phyloP scores from a whole-genome alignment of 768 basidiomycete genomes.

The Calocera cornea region DNA sequence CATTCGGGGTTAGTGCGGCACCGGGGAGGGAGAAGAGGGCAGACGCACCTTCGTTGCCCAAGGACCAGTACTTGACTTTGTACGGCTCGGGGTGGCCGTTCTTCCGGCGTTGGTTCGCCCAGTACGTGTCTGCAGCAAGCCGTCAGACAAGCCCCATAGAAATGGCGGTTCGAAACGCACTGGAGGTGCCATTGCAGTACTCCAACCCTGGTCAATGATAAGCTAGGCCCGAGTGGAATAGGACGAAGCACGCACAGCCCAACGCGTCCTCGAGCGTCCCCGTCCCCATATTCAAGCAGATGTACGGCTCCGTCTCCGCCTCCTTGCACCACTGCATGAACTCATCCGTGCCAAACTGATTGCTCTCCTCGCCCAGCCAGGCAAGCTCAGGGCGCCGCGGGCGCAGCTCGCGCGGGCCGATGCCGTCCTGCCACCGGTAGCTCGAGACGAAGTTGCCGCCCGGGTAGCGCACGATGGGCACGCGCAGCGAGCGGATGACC shows the following conservation, averaged over 20 bases:
- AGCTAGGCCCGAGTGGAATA: not conserved
- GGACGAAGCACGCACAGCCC: conserved; percentile 23
- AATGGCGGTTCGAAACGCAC: conserved; percentile 18
- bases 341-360: conserved; percentile 45
- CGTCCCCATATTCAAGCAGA: conserved; percentile 52
- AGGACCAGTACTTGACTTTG: conserved; percentile 25
- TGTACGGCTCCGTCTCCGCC: conserved; percentile 42
- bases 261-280: conserved; percentile 48
- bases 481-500: conserved; percentile 32
- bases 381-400: conserved; percentile 47
- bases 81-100: conserved; percentile 46
- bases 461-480: conserved; percentile 40
- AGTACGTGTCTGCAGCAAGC: conserved; percentile 30
- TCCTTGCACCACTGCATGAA: conserved; percentile 44
- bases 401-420: conserved; percentile 38
- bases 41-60: conserved; percentile 9
- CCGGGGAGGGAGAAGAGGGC: not conserved
- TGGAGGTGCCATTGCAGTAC: conserved; percentile 42
- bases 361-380: conserved; percentile 47
- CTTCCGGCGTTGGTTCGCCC: conserved; percentile 45
- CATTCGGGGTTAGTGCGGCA: not conserved
- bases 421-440: conserved; percentile 47
- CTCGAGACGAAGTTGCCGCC: conserved; percentile 32
- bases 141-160: conserved; percentile 14
- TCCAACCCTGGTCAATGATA: conserved; percentile 29